Evolutionary conservation across 2,329 filamentous ascomycete genomes (phyloP), one percentile per base, ranked within the genome.

Genomic region (Colletotrichum sp.): DNA sequence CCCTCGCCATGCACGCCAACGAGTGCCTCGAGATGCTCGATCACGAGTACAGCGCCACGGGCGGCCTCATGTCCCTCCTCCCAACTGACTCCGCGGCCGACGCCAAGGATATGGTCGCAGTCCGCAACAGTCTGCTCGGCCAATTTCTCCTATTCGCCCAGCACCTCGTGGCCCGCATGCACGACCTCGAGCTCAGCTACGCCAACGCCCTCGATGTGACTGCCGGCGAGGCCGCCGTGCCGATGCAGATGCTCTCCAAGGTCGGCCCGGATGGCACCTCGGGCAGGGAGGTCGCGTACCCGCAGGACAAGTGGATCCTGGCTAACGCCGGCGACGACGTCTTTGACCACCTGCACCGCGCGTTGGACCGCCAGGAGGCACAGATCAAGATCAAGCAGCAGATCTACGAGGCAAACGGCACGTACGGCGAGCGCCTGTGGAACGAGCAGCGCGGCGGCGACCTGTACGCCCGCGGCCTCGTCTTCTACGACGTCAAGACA

Each of bases 1-100:
- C 85, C 36, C 85, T 92, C 18, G 82, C 91, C 32, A 85, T 86
- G 83, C 91, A 92, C 79, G 90, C 90, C 74, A 92, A 92, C 79
- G 86, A 89, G 74, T 89, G 90, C 66, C 87, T 92, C 7, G 90
- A 92, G 82, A 84, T 89, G 3, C 86, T 92, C 8, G 91, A 92
- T 77, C 89, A 92, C 79, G 90, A 92, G 80, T 90, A 88, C 78
- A 85, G 86, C 58, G 84, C 86, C 30, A 88, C 89, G 43, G 91
- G 91, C 18, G 91, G 91, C 4, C 82, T 92, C 21, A 83, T 92
- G 56, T 86, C 88, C 21, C 82, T 92, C 9, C 85, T 92, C 2
- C 91, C 90, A 0, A 83, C 84, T 4, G 83, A 85, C 18, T 80
- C 81, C 4, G 81, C 81, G 7, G 77, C 82, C 7, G 82, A 83